Conservation (phyloP, 129 eudicot species). For the Dittrichia graveolens region DNA sequence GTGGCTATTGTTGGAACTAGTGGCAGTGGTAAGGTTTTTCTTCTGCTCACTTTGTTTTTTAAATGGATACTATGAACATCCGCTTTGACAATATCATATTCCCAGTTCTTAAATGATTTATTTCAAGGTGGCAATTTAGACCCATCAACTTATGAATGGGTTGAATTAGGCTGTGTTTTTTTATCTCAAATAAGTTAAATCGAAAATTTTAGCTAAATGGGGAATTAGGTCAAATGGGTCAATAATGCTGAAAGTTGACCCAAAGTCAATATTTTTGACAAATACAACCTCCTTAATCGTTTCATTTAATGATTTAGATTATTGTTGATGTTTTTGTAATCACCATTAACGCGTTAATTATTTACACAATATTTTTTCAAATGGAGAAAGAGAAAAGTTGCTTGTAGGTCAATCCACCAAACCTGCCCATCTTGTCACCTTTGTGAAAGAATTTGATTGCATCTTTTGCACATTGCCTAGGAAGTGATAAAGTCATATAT, state of each 20-base stretch:
- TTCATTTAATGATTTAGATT: background rate
- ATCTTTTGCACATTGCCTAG: background rate
- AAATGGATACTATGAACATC: background rate
- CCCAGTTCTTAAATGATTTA: background rate
- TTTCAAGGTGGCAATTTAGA: background rate
- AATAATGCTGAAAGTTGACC: background rate
- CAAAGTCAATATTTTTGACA: background rate
- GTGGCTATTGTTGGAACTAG: slow-evolving; percentile 99
- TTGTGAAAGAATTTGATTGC: background rate
- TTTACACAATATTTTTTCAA: background rate
- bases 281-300: background rate
- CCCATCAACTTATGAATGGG: background rate
- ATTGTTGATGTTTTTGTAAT: background rate
- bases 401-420: background rate
- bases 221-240: background rate
- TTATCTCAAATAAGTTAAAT: background rate
- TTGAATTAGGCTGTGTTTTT: background rate
- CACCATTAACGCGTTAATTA: background rate
- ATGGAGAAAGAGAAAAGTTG: background rate
- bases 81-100: background rate
- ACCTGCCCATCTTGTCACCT: background rate
- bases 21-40: slow-evolving; percentile 80
- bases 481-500: background rate
- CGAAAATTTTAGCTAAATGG: background rate
- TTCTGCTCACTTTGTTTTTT: slow-evolving; percentile 8